Conservation (phyloP, 257 asterid species). For the Cynanchum wilfordii region DNA sequence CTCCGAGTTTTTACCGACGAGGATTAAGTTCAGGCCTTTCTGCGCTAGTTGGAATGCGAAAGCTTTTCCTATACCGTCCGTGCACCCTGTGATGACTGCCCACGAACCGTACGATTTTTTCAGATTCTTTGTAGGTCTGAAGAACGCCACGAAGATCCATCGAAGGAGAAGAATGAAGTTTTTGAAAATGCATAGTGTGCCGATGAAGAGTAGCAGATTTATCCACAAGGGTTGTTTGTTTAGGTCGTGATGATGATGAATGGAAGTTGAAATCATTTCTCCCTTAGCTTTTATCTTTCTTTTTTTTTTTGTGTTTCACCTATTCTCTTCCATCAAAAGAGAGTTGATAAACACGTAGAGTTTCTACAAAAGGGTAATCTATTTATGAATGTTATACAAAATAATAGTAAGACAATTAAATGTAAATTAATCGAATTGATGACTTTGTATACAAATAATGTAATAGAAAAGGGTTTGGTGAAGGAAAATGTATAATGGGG, state of each 20-base stretch:
- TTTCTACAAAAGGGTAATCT: too few relatives aligned
- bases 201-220: slow-evolving; percentile 40
- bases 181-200: slow-evolving; percentile 35
- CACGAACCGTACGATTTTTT: slow-evolving; percentile 57
- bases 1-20: slow-evolving; percentile 42
- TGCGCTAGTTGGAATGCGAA: slow-evolving; percentile 66
- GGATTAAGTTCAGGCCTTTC: slow-evolving; percentile 55
- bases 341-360: background rate
- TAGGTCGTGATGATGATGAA: slow-evolving; percentile 12
- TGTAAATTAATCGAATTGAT: too few relatives aligned
- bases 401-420: too few relatives aligned
- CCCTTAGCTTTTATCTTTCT: too few relatives aligned
- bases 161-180: slow-evolving; percentile 22
- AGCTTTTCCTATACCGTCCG: slow-evolving; percentile 80
- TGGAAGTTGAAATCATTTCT: slow-evolving; percentile 27
- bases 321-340: background rate
- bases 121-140: slow-evolving; percentile 50
- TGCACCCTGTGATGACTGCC: slow-evolving; percentile 82
- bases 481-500: too few relatives aligned
- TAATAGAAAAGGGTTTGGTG: background rate
- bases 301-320: background rate
- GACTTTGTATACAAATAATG: too few relatives aligned
- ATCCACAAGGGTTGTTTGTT: slow-evolving; percentile 39
- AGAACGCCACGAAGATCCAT: slow-evolving; percentile 38
- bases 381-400: too few relatives aligned